Evolutionary conservation across 306 rosid genomes (phyloP).

Genomic region (Styphnolobium japonicum): DNA sequence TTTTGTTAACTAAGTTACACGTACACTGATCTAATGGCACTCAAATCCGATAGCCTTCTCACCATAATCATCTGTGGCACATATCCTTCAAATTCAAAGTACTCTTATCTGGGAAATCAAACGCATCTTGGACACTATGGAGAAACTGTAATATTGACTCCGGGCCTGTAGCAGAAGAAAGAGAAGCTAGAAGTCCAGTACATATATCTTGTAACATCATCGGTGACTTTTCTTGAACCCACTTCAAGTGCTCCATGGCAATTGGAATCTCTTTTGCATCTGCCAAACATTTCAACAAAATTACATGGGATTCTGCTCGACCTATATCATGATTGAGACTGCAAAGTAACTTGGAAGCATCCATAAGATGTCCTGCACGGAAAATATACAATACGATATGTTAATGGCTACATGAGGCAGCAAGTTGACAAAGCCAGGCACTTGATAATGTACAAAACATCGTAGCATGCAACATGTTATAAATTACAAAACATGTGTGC

Average conservation of each 20-base stretch:
- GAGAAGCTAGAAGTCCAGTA: constrained; percentile 55
- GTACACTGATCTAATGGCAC: background rate
- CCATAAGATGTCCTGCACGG: constrained; percentile 58
- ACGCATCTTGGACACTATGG: constrained; percentile 43
- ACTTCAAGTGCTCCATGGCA: constrained; percentile 62
- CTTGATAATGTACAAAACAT: background rate
- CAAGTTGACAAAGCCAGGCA: constrained; percentile 7
- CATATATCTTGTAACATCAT: constrained; percentile 47
- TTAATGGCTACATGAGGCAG: background rate
- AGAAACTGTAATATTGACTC: constrained; percentile 57
- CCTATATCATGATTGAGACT: constrained; percentile 42
- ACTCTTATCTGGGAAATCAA: constrained; percentile 26
- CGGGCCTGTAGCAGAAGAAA: constrained; percentile 56
- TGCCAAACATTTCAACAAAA: constrained; percentile 60
- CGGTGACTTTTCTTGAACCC: constrained; percentile 56
- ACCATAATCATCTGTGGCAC: background rate
- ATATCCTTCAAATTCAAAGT: constrained; percentile 21
- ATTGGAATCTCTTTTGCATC: constrained; percentile 54
- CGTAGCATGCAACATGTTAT: background rate
- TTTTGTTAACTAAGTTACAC: background rate
- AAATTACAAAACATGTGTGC: background rate
- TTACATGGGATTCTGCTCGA: constrained; percentile 50
- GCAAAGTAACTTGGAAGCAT: constrained; percentile 69
- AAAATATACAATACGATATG: background rate
- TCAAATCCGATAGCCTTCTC: constrained; percentile 1